A percentile compares a stretch with the other conserved stretches of the same genome.
Evolutionary conservation across 805 yeast genomes (phyloP).

Genomic region (Teunomyces panamensis): DNA sequence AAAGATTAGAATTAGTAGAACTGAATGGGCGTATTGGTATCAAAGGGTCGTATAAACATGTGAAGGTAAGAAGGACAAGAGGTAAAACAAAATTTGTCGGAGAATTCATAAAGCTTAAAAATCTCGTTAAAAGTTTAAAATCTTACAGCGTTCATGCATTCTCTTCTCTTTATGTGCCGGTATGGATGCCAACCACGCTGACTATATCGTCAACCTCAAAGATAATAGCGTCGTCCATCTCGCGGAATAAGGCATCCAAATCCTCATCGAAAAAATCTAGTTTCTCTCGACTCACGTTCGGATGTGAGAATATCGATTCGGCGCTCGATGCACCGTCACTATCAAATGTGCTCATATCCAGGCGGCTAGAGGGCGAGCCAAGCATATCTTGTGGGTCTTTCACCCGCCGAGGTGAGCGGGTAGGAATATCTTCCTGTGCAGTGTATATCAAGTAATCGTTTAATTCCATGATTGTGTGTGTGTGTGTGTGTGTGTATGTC

Average conservation of each 20-base stretch:
- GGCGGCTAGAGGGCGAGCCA: conserved; percentile 6
- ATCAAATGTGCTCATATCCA: conserved; percentile 22
- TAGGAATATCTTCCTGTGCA: neutral
- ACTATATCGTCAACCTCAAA: conserved; percentile 24
- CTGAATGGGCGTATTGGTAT: too few species aligned
- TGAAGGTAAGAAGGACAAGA: too few species aligned
- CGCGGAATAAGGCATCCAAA: conserved; percentile 18
- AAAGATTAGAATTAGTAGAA: too few species aligned
- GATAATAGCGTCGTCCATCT: conserved; percentile 16
- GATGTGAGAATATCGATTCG: conserved; percentile 13
- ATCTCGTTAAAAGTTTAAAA: too few species aligned
- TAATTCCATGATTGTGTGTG: conserved; percentile 1
- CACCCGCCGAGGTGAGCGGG: neutral
- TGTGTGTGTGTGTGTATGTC: neutral
- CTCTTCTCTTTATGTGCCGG: neutral
- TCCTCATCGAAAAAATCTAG: conserved; percentile 7
- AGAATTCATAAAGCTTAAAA: too few species aligned
- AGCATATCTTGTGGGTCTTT: neutral
- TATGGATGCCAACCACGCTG: conserved; percentile 15
- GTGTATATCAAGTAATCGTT: conserved; percentile 5
- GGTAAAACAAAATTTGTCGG: too few species aligned
- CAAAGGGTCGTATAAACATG: too few species aligned
- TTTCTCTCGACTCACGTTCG: conserved; percentile 7
- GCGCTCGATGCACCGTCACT: conserved; percentile 14
- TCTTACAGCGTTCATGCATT: too few species aligned